Percentiles rank a stretch among this genome's conserved stretches.
These are phyloP conservation scores for Candida nemodendra DNA, from an alignment of 805 yeast genomes.

Conservation along the genomic window DNA sequence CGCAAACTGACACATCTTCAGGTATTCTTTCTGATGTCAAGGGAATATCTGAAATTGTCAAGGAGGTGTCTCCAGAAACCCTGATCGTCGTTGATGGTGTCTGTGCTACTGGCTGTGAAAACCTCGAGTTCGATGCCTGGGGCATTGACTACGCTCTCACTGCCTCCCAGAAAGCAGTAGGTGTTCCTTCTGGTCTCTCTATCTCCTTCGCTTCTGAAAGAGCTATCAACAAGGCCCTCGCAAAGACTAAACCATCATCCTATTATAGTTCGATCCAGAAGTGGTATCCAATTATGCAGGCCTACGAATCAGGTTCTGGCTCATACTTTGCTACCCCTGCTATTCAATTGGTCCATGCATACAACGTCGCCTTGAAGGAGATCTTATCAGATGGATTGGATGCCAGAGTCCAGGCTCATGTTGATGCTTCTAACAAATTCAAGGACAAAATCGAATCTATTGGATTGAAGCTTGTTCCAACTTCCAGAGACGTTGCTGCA, in stretches of 20 bases:
- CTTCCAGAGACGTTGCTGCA: constrained; percentile 66
- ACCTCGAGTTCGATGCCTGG: constrained; percentile 84
- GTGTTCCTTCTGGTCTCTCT: constrained; percentile 90
- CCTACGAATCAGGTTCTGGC: constrained; percentile 74
- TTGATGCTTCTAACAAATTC: constrained; percentile 58
- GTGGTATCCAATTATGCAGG: constrained; percentile 88
- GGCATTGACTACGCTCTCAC: constrained; percentile 84
- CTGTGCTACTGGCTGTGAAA: constrained; percentile 90
- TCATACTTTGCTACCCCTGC: constrained; percentile 98
- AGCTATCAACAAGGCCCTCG: constrained; percentile 62
- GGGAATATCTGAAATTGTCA: constrained; percentile 59
- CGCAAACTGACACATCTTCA: constrained; percentile 96
- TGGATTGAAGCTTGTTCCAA: constrained; percentile 66
- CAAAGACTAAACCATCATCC: constrained; percentile 46
- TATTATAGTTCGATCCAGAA: constrained; percentile 71
- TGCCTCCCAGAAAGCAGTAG: constrained; percentile 94
- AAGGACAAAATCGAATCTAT: constrained; percentile 54
- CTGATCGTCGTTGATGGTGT: constrained; percentile 90
- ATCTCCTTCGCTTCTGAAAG: constrained; percentile 73
- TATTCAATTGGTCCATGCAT: constrained; percentile 78
- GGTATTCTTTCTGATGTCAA: constrained; percentile 82
- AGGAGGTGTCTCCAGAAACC: constrained; percentile 70
- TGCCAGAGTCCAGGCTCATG: constrained; percentile 62
- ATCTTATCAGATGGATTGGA: constrained; percentile 54
- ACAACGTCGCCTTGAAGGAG: constrained; percentile 72